Evolutionary conservation across 2,329 filamentous ascomycete species (phyloP), one percentile per base, ranked within the genome.

Genomic region (Domatiomyces globalis): DNA sequence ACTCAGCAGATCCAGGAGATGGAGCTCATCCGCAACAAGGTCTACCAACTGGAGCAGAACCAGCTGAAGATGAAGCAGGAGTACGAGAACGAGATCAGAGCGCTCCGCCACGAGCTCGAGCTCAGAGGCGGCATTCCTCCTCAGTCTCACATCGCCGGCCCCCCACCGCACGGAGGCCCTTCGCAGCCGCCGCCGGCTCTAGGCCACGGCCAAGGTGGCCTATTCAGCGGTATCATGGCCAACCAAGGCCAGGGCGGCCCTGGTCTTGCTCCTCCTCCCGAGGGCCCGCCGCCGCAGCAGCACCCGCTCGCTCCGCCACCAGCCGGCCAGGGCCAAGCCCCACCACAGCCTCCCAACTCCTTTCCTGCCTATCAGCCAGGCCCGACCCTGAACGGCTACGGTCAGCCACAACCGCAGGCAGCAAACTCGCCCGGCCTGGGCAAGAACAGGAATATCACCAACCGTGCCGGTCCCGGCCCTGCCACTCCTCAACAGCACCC

Each of bases 171-270:
- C 77, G 79, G 79, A 53, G 33, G 33, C 44, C 84, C 87, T 52
- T 82, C 85, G 47, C 87, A 92, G 69, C 85, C 87, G 56, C 90
- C 92, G 36, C 89, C 83, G 36, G 73, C 87, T 48, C 85, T 96
- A 60, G 87, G 88, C 25, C 85, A 94, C 63, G 89, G 90, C 22
- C 81, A 81, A 51, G 90, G 85, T 66, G 92, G 94, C 63, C 77
- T 96, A 43, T 96, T 98, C 65, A 88, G 87, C 60, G 88, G 87
- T 51, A 95, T 96, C 65, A 96, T 98, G 87, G 81, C 89, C 51
- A 90, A 90, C 58, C 81, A 82, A 67, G 85, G 83, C 62, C 87
- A 90, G 71, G 85, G 83, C 62, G 87, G 85, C 55, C 85, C 87
- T 57, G 87, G 86, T 54, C 82, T 94, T 60, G 88, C 88, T 58